Base-by-base conservation (phyloP, 2,329 filamentous ascomycete species). In the Alternaria tenuissima region DNA sequence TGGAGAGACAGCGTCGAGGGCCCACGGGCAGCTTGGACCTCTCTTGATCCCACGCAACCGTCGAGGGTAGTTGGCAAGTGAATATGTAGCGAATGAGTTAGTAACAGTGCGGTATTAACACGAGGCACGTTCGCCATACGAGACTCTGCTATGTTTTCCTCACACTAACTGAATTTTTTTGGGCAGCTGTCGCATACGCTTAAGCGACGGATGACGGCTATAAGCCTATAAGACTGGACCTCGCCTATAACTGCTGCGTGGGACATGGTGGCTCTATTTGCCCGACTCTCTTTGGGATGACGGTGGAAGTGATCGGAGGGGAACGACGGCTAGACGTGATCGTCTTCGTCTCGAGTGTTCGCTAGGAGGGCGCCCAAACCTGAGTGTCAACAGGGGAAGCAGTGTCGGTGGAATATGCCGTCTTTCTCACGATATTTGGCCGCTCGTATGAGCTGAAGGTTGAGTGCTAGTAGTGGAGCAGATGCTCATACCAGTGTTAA, bases 1-100 rank as follows among this genome's bases (percentile, higher is more conserved):
- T 46, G 46, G 26, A 43, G 53, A 57, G 47, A 49, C 41, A 28
- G 52, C 38, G 53, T 52, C 41, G 12, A 38, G 53, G 53, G 53
- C 28, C 49, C 42, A 43, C 42, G 44, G 18, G 62, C 67, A 70
- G 70, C 71, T 74, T 75, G 72, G 71, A 26, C 70, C 54, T 62
- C 51, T 67, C 68, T 71, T 69, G 63, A 67, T 59, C 59, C 54
- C 48, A 48, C 55, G 58, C 62, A 56, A 57, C 52, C 48, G 48
- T 57, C 57, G 34, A 62, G 65, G 49, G 47, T 46, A 44, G 44
- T 58, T 57, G 62, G 61, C 49, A 61, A 34, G 59, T 61, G 62
- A 61, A 36, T 58, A 55, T 39, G 49, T 18, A 46, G 28, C 28
- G 38, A 49, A 26, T 38, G 61, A 47, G 43, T 41, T 30, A 59